phyloP scores from a whole-genome alignment of 2,329 filamentous ascomycete species.

The Colletotrichum camelliae region DNA sequence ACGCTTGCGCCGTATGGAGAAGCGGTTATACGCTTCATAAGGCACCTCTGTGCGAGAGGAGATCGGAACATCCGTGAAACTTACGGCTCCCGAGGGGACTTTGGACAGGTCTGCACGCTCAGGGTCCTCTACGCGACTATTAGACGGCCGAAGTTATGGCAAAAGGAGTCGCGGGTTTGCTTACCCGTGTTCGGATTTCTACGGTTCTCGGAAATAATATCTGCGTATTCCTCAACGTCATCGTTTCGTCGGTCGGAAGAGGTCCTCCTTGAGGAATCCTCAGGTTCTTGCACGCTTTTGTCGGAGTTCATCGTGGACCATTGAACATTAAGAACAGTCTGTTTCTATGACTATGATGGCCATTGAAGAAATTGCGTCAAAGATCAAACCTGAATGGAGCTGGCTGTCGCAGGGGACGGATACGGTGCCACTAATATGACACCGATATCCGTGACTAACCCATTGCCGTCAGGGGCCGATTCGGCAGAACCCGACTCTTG shows the following conservation, averaged over 20 bases:
- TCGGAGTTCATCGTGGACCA: not conserved
- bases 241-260: not conserved
- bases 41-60: conserved; percentile 37
- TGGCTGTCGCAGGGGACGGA: not conserved
- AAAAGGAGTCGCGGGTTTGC: not conserved
- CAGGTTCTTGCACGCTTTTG: not conserved
- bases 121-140: not conserved
- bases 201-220: not conserved
- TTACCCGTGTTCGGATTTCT: not conserved
- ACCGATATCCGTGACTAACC: conserved; percentile 1
- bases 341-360: not conserved
- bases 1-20: conserved; percentile 66
- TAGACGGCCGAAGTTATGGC: not conserved
- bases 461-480: conserved; percentile 1
- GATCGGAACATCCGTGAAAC: conserved; percentile 8
- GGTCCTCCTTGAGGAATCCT: not conserved
- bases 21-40: conserved; percentile 68
- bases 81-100: conserved; percentile 7
- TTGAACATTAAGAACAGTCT: not conserved
- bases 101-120: not conserved
- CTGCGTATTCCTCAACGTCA: conserved; percentile 12
- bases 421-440: not conserved
- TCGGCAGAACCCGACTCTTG: not conserved
- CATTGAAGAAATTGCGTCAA: not conserved
- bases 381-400: not conserved